Evolutionary conservation across 495 filamentous ascomycete species (phyloP).

Genomic region (Penicillium simplicissimum): DNA sequence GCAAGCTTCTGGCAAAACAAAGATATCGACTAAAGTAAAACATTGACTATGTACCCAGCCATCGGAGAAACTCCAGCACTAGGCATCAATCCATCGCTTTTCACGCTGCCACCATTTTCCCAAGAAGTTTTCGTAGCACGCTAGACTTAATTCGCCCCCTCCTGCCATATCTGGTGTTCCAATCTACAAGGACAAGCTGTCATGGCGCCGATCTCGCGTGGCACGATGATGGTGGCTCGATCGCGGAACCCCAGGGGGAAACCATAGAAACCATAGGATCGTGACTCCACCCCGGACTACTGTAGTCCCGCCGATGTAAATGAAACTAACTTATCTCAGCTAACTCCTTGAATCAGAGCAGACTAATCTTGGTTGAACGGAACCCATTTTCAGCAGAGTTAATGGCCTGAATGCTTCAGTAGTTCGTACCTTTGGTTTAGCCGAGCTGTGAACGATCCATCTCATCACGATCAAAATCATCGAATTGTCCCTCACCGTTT

Average conservation of each 20-base stretch:
- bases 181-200: background rate
- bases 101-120: background rate
- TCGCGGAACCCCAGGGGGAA: background rate
- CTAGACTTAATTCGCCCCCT: background rate
- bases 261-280: background rate
- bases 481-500: background rate
- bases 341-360: background rate
- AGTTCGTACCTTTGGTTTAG: background rate
- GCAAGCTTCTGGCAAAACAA: background rate
- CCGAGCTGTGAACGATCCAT: background rate
- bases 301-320: background rate
- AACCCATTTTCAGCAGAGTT: background rate
- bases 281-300: background rate
- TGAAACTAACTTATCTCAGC: background rate
- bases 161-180: background rate
- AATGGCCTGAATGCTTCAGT: background rate
- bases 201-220: conserved; percentile 2
- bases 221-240: conserved; percentile 1
- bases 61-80: background rate
- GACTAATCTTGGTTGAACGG: background rate
- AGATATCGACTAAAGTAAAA: background rate
- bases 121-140: background rate
- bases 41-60: background rate
- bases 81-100: background rate
- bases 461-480: background rate